Base-by-base conservation (phyloP, 371 early-diverging fungal species). In the Apophysomyces ossiformis region DNA sequence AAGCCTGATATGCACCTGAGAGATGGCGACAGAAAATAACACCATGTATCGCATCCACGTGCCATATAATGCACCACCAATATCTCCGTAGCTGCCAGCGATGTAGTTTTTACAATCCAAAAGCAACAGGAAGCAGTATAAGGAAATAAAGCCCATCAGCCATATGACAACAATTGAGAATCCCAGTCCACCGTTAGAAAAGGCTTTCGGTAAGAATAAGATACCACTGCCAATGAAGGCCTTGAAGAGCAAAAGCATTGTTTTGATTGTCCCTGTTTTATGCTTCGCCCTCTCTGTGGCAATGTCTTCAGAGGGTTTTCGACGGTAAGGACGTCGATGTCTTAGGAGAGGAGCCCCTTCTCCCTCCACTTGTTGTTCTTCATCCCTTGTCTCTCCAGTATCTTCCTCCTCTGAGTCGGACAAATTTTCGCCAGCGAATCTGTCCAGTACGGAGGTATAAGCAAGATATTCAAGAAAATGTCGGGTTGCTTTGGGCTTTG, bases 31-130 rank as follows among this genome's bases (percentile, higher is more conserved):
- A 4, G 94, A 93, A 54, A 82, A 85, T 5, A 93, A 74, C 9
- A 97, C 93, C 16, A 93, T 69, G 32, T 81, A 78, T 60, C 95
- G 81, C 89, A 95, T 89, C 78, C 85, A 84, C 11, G 80, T 82
- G 0, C 98, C 98, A 69, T 92, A 95, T 57, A 95, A 76, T 9
- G 84, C 77, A 43, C 87, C 85, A 2, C 95, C 98, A 73, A 96
- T 90, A 72, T 97, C 97, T 66, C 96, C 96, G 82, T 93, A 97
- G 54, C 93, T 93, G 15, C 95, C 95, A 7, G 86, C 76, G 7
- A 88, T 69, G 57, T 78, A 65, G 39, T 82, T 70, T 47, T 92
- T 88, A 68, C 91, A 91, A 16, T 92, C 85, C 15, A 85, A 66
- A 57, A 93, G 77, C 13, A 92, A 71, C 60, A 92, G 65, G 60